These are phyloP conservation scores for Euphorbia peplus DNA, from an alignment of 345 rosid genomes.

Conservation along the genomic window DNA sequence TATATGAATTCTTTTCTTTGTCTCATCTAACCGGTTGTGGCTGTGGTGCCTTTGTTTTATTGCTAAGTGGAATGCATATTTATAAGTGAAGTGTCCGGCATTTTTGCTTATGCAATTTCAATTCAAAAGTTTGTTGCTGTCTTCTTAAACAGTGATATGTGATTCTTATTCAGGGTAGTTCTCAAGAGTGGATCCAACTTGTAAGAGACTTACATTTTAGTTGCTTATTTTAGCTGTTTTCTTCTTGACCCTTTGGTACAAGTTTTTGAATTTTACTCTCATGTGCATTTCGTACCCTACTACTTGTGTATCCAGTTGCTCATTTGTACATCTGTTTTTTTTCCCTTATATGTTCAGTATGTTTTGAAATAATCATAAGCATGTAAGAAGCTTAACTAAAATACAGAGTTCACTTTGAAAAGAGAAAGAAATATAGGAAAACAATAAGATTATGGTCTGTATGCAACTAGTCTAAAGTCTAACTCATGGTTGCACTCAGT, in stretches of 20 bases:
- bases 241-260: background rate
- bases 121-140: background rate
- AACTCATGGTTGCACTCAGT: conserved; percentile 38
- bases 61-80: background rate
- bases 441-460: background rate
- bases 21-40: background rate
- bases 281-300: background rate
- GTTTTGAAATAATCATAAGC: background rate
- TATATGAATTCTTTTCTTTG: background rate
- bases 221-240: background rate
- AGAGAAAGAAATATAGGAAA: background rate
- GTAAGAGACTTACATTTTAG: too few species aligned
- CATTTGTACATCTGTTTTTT: background rate
- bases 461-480: conserved; percentile 9
- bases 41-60: background rate
- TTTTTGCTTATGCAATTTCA: background rate
- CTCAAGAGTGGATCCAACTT: too few species aligned
- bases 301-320: background rate
- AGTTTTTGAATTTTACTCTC: background rate
- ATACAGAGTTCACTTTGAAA: background rate
- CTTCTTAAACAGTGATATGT: background rate
- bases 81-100: background rate
- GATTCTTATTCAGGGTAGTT: background rate
- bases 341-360: background rate
- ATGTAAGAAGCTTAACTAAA: background rate